Conservation (phyloP, 75 land plant genomes). For the Gnetum montanum region DNA sequence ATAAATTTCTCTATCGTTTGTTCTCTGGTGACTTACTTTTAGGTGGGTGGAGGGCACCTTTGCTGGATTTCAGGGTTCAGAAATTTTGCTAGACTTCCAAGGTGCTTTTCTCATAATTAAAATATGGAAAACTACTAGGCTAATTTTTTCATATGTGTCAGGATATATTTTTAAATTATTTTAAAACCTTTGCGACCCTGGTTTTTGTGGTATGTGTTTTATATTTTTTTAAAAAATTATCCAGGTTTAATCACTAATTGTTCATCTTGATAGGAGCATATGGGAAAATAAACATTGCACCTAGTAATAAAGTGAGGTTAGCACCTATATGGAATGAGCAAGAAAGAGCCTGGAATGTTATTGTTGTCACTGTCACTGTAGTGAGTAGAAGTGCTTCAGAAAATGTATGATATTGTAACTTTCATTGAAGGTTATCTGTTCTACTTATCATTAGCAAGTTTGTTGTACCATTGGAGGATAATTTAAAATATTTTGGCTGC, state of each 20-base stretch:
- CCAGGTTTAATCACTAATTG: background rate
- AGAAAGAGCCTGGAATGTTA: conserved; percentile 9
- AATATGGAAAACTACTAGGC: too few relatives aligned
- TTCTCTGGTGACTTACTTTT: background rate
- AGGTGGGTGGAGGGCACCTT: conserved; percentile 22
- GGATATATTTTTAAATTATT: too few relatives aligned
- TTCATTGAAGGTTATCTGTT: background rate
- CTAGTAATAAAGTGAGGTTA: conserved; percentile 13
- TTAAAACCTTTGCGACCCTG: background rate
- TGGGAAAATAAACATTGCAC: too few relatives aligned
- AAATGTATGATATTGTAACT: conserved; percentile 2
- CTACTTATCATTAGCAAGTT: background rate
- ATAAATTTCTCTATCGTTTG: too few relatives aligned
- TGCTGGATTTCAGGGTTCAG: conserved; percentile 3
- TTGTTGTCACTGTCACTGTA: background rate
- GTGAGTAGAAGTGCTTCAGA: background rate
- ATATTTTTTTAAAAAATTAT: background rate
- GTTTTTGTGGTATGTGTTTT: background rate
- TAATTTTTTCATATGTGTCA: too few relatives aligned
- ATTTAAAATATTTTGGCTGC: too few relatives aligned
- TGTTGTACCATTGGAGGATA: too few relatives aligned
- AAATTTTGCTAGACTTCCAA: conserved; percentile 10
- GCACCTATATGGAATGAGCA: conserved; percentile 20
- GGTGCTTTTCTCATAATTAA: conserved; percentile 11
- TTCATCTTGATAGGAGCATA: conserved; percentile 1